Evolutionary conservation across 139 green algal species (phyloP), one percentile per base, ranked within the genome.

Genomic region (Chlamydomonas sphaeroides): DNA sequence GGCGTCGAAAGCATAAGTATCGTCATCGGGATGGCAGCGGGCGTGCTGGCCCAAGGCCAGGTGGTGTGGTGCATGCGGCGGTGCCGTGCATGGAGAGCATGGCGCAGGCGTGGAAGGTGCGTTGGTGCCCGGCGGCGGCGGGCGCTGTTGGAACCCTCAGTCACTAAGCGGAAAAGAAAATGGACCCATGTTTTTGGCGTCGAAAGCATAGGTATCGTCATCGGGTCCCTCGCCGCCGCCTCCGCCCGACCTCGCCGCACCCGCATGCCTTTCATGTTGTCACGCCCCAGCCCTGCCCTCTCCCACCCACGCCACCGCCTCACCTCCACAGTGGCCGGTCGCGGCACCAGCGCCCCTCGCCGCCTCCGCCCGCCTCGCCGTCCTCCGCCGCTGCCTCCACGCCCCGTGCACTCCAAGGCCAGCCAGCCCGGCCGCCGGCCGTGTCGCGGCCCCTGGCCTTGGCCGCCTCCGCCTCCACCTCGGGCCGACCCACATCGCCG

Each of bases 91-190:
- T n/a, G n/a, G n/a, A n/a, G n/a, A n/a, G n/a, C n/a, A n/a, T n/a
- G n/a, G n/a, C n/a, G n/a, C n/a, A n/a, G n/a, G 45, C 45, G 45
- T 14, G 45, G 45, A 51, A 14, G 10, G 45, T 14, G 45, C 10
- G 45, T 20, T 51, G 10, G 23, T 61, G 41, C 41, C 39, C 14
- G 45, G 10, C 10, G 45, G 45, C 45, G 8, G 14, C 14, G 45
- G 45, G 45, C 45, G 45, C 10, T 14, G 45, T 56, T 17, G 8
- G 18, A 75, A 10, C 62, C 85, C 75, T 87, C 85, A 87, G 80
- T 56, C 80, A 89, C 80, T 89, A 85, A 89, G 85, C 80, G 80
- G 74, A 87, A 75, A 83, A 76, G 74, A 68, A 48, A 66, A n/a
- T n/a, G 65, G 38, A 62, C 63, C 42, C 76, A 83, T 65, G 62